Evolutionary conservation across 2,329 filamentous ascomycete genomes (phyloP).

Genomic region (Fusarium incarnatum): DNA sequence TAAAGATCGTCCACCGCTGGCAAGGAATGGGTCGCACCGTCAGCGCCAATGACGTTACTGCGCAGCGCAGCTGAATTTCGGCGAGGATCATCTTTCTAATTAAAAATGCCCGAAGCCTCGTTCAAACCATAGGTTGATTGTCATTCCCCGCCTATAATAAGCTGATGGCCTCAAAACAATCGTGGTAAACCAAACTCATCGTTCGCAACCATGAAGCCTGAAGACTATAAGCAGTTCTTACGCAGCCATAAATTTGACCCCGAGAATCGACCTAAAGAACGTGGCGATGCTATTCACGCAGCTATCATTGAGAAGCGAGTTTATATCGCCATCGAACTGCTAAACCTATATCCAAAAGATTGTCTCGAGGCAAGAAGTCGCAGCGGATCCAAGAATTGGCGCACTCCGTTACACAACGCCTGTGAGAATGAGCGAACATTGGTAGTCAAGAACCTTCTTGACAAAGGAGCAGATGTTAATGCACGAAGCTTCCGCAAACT

Average conservation of each 20-base stretch:
- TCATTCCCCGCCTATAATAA: neutral
- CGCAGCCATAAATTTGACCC: neutral
- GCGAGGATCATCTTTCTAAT: neutral
- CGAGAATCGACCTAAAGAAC: slow-evolving; percentile 1
- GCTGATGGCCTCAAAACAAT: neutral
- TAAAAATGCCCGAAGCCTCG: neutral
- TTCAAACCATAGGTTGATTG: neutral
- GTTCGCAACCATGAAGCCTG: neutral
- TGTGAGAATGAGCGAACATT: neutral
- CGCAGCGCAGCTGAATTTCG: neutral
- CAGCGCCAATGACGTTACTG: slow-evolving; percentile 11
- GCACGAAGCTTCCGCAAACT: slow-evolving; percentile 3
- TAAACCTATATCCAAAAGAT: slow-evolving; percentile 15
- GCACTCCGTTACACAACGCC: slow-evolving; percentile 29
- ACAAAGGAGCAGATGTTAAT: slow-evolving; percentile 19
- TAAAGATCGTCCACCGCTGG: neutral
- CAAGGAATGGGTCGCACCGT: neutral
- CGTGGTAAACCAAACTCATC: too few relatives aligned
- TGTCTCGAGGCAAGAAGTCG: slow-evolving; percentile 18
- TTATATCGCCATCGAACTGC: slow-evolving; percentile 5
- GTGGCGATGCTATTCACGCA: slow-evolving; percentile 2
- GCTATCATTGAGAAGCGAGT: slow-evolving; percentile 11
- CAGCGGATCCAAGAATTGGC: slow-evolving; percentile 1
- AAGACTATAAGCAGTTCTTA: neutral
- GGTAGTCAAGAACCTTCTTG: slow-evolving; percentile 7